Evolutionary conservation across 352 stramenopile genomes (phyloP).

Genomic region (Phytophthora pistaciae): DNA sequence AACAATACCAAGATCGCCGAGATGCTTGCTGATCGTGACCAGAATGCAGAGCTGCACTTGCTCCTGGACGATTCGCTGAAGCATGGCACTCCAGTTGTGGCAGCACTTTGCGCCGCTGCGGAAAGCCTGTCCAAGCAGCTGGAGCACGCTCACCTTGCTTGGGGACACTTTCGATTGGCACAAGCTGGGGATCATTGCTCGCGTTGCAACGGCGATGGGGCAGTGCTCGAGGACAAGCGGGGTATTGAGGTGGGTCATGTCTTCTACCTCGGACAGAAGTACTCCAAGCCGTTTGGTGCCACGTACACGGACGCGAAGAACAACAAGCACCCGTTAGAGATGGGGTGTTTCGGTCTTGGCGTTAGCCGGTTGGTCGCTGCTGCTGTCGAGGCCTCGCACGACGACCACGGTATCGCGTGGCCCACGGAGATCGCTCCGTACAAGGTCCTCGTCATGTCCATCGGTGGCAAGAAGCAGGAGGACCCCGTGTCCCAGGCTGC

Average conservation of each 20-base stretch:
- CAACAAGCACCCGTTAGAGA: slow-evolving; percentile 76
- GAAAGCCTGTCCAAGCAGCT: slow-evolving; percentile 25
- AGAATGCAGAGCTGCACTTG: slow-evolving; percentile 45
- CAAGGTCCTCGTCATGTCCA: slow-evolving; percentile 82
- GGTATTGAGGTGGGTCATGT: slow-evolving; percentile 92
- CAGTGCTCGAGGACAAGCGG: slow-evolving; percentile 69
- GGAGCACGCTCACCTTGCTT: slow-evolving; percentile 20
- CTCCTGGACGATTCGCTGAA: slow-evolving; percentile 80
- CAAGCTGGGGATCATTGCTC: slow-evolving; percentile 73
- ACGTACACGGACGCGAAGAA: slow-evolving; percentile 62
- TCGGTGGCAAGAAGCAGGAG: slow-evolving; percentile 64
- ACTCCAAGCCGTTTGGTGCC: slow-evolving; percentile 83
- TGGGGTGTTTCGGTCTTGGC: slow-evolving; percentile 92
- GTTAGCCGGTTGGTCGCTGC: slow-evolving; percentile 85
- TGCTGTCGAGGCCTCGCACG: slow-evolving; percentile 82
- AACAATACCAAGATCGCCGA: slow-evolving; percentile 30
- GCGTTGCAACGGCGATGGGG: slow-evolving; percentile 44
- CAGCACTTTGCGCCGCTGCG: slow-evolving; percentile 27
- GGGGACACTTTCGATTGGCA: slow-evolving; percentile 73
- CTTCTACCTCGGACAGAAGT: slow-evolving; percentile 92
- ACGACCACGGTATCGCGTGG: slow-evolving; percentile 85
- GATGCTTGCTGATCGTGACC: slow-evolving; percentile 21
- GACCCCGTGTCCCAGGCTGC: slow-evolving; percentile 59
- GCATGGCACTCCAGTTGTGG: slow-evolving; percentile 26
- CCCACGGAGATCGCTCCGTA: slow-evolving; percentile 83